A percentile compares a stretch with the other conserved stretches of the same genome.
phyloP scores from a whole-genome alignment of 192 early-diverging fungal genomes.

The Mortierella antarctica region DNA sequence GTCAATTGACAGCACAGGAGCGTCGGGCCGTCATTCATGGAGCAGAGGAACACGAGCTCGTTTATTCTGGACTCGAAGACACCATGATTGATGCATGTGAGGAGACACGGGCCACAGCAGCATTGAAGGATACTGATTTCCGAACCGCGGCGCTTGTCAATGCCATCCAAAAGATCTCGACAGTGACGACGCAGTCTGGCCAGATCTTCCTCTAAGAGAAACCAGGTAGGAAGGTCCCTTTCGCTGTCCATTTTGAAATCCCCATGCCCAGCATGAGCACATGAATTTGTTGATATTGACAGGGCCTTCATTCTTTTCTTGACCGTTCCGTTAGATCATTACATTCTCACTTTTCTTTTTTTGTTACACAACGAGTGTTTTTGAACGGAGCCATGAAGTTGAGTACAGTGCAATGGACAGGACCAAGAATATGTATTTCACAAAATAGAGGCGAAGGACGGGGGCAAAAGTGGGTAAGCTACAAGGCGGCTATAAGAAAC shows the following conservation, averaged over 20 bases:
- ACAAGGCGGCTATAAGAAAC: neutral
- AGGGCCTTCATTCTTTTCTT: too few relatives aligned
- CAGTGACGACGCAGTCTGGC: slow-evolving; percentile 77
- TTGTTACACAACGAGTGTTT: too few relatives aligned
- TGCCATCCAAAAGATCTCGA: slow-evolving; percentile 86
- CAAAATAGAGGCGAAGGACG: too few relatives aligned
- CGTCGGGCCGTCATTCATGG: slow-evolving; percentile 82
- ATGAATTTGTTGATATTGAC: too few relatives aligned
- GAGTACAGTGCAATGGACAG: too few relatives aligned
- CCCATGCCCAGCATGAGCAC: too few relatives aligned
- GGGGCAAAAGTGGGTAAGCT: neutral
- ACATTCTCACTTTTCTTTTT: too few relatives aligned
- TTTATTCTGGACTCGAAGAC: slow-evolving; percentile 88
- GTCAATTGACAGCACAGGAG: slow-evolving; percentile 76
- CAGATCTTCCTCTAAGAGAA: slow-evolving; percentile 73
- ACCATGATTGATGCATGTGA: slow-evolving; percentile 86
- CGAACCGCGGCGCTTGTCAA: slow-evolving; percentile 82
- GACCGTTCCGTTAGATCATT: too few relatives aligned
- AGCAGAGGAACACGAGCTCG: slow-evolving; percentile 85
- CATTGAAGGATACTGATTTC: slow-evolving; percentile 72
- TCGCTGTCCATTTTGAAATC: too few relatives aligned
- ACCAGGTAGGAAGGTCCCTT: neutral
- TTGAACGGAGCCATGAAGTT: too few relatives aligned
- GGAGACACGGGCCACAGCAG: slow-evolving; percentile 79
- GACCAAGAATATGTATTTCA: too few relatives aligned